Evolutionary conservation across 148 eudicot genomes (phyloP).

Genomic region (Persicaria maculosa): DNA sequence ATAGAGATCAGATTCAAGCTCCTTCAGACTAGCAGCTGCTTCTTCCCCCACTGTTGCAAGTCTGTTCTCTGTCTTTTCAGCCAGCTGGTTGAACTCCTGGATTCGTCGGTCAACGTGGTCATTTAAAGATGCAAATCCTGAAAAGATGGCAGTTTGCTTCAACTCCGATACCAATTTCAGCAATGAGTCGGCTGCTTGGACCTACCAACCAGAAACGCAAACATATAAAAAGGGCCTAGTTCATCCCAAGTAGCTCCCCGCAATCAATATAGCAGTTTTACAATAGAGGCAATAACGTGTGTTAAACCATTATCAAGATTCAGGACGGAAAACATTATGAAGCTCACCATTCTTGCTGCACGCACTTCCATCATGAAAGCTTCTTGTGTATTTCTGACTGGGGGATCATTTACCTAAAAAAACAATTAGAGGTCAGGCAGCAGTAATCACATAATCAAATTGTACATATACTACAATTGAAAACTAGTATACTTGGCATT

Average conservation of each 20-base stretch:
- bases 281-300: background rate
- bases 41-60: conserved; percentile 77
- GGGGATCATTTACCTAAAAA: conserved; percentile 71
- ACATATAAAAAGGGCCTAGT: background rate
- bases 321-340: background rate
- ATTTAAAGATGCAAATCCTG: conserved; percentile 81
- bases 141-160: conserved; percentile 85
- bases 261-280: background rate
- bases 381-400: conserved; percentile 83
- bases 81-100: conserved; percentile 48
- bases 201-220: conserved; percentile 32
- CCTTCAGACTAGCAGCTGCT: conserved; percentile 84
- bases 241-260: background rate
- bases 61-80: conserved; percentile 47
- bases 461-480: background rate
- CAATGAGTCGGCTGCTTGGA: conserved; percentile 82
- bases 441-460: background rate
- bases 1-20: conserved; percentile 76
- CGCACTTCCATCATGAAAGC: conserved; percentile 97
- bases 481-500: background rate
- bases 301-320: background rate
- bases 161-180: conserved; percentile 74
- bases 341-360: conserved; percentile 79
- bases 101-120: conserved; percentile 81
- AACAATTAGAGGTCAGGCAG: background rate